phyloP scores from a whole-genome alignment of 2,329 filamentous ascomycete genomes.

The Colletotrichum falcatum region DNA sequence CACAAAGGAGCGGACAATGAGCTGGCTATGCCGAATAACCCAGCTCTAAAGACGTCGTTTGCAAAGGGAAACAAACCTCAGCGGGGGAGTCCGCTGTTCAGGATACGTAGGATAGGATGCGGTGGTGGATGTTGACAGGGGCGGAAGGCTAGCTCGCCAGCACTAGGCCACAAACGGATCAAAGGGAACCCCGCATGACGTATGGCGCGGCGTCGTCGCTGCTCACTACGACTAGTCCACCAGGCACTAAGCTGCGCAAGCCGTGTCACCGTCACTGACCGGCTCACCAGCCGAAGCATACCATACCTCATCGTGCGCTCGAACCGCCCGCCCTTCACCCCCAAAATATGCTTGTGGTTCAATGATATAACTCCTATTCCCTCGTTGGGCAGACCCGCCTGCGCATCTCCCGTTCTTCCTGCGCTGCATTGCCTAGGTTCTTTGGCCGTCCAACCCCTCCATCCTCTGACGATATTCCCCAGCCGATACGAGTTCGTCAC shows the following conservation, averaged over 20 bases:
- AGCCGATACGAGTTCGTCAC: background rate
- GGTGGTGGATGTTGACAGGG: slow-evolving; percentile 12
- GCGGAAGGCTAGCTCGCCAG: slow-evolving; percentile 3
- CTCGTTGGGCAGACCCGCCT: background rate
- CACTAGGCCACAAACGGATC: slow-evolving; percentile 34
- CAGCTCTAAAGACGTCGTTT: slow-evolving; percentile 18
- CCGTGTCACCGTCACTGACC: slow-evolving; percentile 18
- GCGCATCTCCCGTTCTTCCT: background rate
- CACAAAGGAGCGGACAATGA: slow-evolving; percentile 21
- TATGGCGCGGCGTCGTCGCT: slow-evolving; percentile 27
- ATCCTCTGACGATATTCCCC: slow-evolving; percentile 5
- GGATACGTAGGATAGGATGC: background rate
- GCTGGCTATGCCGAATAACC: slow-evolving; percentile 1
- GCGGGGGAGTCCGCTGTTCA: background rate
- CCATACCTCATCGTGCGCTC: slow-evolving; percentile 28
- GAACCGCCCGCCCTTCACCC: slow-evolving; percentile 2
- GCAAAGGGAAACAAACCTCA: slow-evolving; percentile 16
- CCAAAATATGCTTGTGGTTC: background rate
- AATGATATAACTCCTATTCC: slow-evolving; percentile 17
- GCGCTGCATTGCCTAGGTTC: slow-evolving; percentile 1
- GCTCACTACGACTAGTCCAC: slow-evolving; percentile 37
- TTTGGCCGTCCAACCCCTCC: background rate
- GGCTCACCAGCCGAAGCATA: slow-evolving; percentile 21
- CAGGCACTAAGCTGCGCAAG: slow-evolving; percentile 14
- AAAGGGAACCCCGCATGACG: slow-evolving; percentile 34